Base-by-base conservation (phyloP, 768 basidiomycete genomes). In the Multifurca ochricompacta region DNA sequence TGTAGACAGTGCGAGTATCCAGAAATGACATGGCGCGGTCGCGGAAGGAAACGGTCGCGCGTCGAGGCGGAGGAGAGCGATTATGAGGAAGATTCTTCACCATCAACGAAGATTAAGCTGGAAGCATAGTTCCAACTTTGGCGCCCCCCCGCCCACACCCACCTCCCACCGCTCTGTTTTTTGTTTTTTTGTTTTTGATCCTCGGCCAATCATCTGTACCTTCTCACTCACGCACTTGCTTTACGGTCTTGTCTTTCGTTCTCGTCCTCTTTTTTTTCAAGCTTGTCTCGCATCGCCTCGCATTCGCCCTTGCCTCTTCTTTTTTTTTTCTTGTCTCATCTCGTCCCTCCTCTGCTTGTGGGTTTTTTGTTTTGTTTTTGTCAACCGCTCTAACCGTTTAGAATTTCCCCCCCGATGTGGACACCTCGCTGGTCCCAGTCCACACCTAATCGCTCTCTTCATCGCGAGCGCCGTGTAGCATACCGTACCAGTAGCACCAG, bases 1-100 rank as follows among this genome's bases (percentile, higher is more conserved):
- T 11, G 19, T 40, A 46, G 51, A 23, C 9, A 36, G 25, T 57
- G 56, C 16, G 56, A 57, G 40, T 57, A 57, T 14, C 56, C 56
- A 8, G 56, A 57, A n/a, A 52, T 48, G 56, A 57, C 49, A 13
- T 57, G 56, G 56, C 56, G 56, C 27, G 56, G 56, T 40, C 44
- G 56, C n/a, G 45, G 40, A 36, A 57, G 28, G 50, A 57, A 43
- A 21, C 45, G 40, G 28, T 46, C 45, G 13, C 39, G n/a, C 19
- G 1, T 11, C 2, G 50, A 31, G 6, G 3, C 23, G 25, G 45
- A 56, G 4, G 54, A 57, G 13, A 52, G 56, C 21, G 56, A 57
- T 2, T n/a, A 36, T 0, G 55, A 56, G 11, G 55, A 51, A 32
- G 44, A 47, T 6, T 30, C 31, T 23, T 36, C 36, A 9, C 37